Evolutionary conservation across 2,329 filamentous ascomycete species (phyloP).

Genomic region (Sclerotinia subarctica): DNA sequence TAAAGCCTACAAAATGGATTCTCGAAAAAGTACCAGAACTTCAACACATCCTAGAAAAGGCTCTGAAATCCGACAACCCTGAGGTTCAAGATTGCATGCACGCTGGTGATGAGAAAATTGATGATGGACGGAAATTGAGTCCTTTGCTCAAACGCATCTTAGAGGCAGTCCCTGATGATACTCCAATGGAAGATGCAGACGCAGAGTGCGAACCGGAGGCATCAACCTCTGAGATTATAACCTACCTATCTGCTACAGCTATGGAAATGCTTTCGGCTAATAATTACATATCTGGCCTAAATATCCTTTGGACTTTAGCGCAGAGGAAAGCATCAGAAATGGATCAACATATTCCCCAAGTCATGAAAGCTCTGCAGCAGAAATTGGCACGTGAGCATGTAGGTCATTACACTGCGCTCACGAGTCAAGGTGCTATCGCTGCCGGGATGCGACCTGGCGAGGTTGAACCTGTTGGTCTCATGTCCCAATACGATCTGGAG

Average conservation of each 20-base stretch:
- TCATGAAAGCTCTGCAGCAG: conserved; percentile 91
- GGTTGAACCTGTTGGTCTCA: conserved; percentile 52
- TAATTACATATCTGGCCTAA: conserved; percentile 85
- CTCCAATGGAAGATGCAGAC: conserved; percentile 70
- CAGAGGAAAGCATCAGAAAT: conserved; percentile 81
- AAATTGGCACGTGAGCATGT: conserved; percentile 95
- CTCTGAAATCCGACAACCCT: conserved; percentile 79
- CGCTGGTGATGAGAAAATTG: conserved; percentile 64
- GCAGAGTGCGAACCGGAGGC: conserved; percentile 81
- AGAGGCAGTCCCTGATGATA: conserved; percentile 80
- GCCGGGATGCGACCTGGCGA: conserved; percentile 43
- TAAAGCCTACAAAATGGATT: conserved; percentile 89
- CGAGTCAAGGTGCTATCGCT: conserved; percentile 46
- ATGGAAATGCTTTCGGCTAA: conserved; percentile 80
- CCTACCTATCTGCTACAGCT: conserved; percentile 78
- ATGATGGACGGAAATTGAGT: conserved; percentile 67
- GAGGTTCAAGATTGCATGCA: conserved; percentile 94
- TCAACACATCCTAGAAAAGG: conserved; percentile 87
- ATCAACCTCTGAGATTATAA: conserved; percentile 81
- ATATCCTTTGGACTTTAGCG: conserved; percentile 88
- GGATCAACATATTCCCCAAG: conserved; percentile 78
- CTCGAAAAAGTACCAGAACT: conserved; percentile 70
- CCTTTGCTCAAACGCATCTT: conserved; percentile 79
- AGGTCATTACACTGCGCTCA: conserved; percentile 62
- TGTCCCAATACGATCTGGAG: conserved; percentile 75